Evolutionary conservation across 768 basidiomycete species (phyloP).

Genomic region (Tylopilus subfusipes): DNA sequence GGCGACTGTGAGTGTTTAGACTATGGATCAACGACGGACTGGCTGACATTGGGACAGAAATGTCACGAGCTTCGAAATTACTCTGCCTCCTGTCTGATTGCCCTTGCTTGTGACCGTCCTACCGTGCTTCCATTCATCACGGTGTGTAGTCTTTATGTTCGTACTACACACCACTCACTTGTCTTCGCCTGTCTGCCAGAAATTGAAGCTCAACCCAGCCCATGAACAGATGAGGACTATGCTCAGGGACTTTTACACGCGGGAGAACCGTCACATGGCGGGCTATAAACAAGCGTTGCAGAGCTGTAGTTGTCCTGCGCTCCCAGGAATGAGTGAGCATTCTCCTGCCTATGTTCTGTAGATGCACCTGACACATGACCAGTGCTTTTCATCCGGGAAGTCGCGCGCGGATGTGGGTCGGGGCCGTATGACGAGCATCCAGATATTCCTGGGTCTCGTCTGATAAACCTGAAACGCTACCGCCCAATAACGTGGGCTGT

Average conservation of each 20-base stretch:
- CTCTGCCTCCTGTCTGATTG: constrained; percentile 40
- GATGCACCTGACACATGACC: constrained; percentile 1
- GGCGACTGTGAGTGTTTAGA: constrained; percentile 35
- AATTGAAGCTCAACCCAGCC: constrained; percentile 23
- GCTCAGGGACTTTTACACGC: constrained; percentile 24
- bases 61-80: constrained; percentile 47
- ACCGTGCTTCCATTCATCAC: constrained; percentile 33
- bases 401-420: constrained; percentile 33
- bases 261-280: constrained; percentile 25
- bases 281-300: constrained; percentile 32
- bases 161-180: not conserved
- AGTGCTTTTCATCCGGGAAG: constrained; percentile 34
- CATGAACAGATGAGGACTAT: constrained; percentile 20
- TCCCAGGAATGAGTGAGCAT: constrained; percentile 31
- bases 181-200: constrained; percentile 8
- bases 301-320: constrained; percentile 27
- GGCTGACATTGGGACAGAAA: constrained; percentile 30
- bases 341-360: not conserved
- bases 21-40: not conserved
- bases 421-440: constrained; percentile 28
- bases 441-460: constrained; percentile 19
- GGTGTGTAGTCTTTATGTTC: constrained; percentile 9
- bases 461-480: constrained; percentile 41
- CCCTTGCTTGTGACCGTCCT: constrained; percentile 39
- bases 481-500: constrained; percentile 40